Percentiles rank a stretch among this genome's conserved stretches.
These are phyloP conservation scores for Lactifluus hygrophoroides DNA, from an alignment of 768 basidiomycete species.

Conservation along the genomic window DNA sequence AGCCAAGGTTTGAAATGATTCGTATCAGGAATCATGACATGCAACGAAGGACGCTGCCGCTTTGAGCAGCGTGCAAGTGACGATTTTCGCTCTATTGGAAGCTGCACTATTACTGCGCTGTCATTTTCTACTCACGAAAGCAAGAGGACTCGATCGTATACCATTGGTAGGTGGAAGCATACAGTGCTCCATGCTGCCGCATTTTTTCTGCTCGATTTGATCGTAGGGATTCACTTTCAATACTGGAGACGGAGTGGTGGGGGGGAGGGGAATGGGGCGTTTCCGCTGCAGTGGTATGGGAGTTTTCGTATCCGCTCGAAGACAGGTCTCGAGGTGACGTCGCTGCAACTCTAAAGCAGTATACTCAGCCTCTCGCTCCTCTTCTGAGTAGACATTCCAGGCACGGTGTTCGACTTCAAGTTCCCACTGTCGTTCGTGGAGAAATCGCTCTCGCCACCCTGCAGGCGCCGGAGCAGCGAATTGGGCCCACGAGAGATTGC, in stretches of 20 bases:
- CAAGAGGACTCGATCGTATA: background rate
- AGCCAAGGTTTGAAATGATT: background rate
- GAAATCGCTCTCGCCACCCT: conserved; percentile 9
- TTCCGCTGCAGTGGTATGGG: conserved; percentile 7
- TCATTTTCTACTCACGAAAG: background rate
- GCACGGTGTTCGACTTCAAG: background rate
- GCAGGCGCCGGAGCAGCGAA: conserved; percentile 11
- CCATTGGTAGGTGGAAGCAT: background rate
- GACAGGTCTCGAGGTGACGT: background rate
- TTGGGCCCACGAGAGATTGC: conserved; percentile 14
- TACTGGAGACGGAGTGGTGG: background rate
- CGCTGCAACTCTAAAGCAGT: conserved; percentile 6
- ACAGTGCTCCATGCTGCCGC: background rate
- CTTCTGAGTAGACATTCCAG: background rate
- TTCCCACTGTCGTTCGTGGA: conserved; percentile 8
- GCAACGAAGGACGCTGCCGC: background rate
- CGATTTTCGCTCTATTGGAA: background rate
- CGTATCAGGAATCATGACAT: conserved; percentile 1
- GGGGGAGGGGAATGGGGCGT: background rate
- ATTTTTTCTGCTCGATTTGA: too few relatives aligned
- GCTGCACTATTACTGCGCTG: background rate
- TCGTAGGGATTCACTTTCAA: background rate
- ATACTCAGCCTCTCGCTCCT: conserved; percentile 5
- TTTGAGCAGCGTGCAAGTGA: background rate
- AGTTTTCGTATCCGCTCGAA: background rate